Percentiles rank a stretch among this genome's conserved stretches.
Evolutionary conservation across 225 moss, liverwort and hornwort genomes (phyloP).

Genomic region (Thuidium tamariscinum): DNA sequence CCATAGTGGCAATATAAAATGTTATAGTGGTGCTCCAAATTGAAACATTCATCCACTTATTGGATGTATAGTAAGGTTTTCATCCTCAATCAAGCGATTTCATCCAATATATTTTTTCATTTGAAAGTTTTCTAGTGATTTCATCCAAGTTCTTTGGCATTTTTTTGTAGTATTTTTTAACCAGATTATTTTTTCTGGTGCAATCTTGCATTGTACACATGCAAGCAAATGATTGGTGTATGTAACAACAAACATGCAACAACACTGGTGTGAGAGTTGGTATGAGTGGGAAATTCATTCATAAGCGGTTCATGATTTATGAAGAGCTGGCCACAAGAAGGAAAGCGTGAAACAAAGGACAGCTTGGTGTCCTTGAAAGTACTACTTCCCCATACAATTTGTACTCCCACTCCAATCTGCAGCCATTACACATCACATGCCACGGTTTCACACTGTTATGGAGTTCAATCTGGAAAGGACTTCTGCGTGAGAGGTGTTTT

Average conservation of each 20-base stretch:
- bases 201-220: no score
- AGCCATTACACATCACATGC: not conserved
- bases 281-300: not conserved
- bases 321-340: not conserved
- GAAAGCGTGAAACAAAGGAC: not conserved
- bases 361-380: constrained; percentile 1
- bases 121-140: no score
- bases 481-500: not conserved
- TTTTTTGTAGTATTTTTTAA: no score
- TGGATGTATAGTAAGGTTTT: no score
- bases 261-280: not conserved
- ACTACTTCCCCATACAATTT: constrained; percentile 1
- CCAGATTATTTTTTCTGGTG: no score
- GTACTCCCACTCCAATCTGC: not conserved
- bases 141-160: no score
- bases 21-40: no score
- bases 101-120: no score
- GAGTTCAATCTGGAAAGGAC: no score
- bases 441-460: not conserved
- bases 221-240: not conserved
- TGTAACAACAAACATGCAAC: not conserved
- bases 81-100: no score
- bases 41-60: no score
- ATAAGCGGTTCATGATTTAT: not conserved
- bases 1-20: no score